These are phyloP conservation scores for Solanum etuberosum DNA, from an alignment of 257 asterid genomes.

Conservation along the genomic window DNA sequence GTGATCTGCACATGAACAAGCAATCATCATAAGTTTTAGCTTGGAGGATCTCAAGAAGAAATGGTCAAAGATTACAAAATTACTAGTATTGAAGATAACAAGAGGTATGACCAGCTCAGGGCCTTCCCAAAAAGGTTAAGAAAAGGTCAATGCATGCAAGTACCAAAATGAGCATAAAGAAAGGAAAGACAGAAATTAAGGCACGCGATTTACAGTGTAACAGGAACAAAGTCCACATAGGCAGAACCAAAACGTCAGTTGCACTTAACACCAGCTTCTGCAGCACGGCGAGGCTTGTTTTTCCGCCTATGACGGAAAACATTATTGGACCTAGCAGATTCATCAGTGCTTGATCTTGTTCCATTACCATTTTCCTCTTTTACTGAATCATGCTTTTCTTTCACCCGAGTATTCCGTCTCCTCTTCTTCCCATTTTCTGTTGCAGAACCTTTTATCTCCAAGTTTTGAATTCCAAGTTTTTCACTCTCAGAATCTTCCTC, in stretches of 20 bases:
- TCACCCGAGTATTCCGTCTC: conserved; percentile 7
- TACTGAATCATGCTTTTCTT: conserved; percentile 15
- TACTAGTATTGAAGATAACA: not conserved
- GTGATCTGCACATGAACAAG: not conserved
- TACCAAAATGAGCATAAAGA: not conserved
- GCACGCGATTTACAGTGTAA: not conserved
- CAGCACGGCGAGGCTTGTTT: conserved; percentile 51
- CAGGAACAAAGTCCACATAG: not conserved
- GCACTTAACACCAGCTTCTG: conserved; percentile 59
- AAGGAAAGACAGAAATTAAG: not conserved
- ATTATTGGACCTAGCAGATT: conserved; percentile 11
- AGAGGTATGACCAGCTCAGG: not conserved
- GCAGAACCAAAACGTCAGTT: not conserved
- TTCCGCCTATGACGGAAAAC: conserved; percentile 45
- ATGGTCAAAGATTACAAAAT: not conserved
- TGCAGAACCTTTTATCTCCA: conserved; percentile 12
- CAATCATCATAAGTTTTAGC: not conserved
- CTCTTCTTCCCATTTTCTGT: conserved; percentile 26
- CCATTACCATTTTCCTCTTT: conserved; percentile 29
- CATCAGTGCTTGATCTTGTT: conserved; percentile 23
- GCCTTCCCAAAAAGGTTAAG: not conserved
- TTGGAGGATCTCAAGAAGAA: not conserved
- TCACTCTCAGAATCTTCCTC: conserved; percentile 27
- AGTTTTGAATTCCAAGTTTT: conserved; percentile 7
- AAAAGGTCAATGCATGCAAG: not conserved